A percentile compares a stretch with the other conserved stretches of the same genome.
Evolutionary conservation across 75 land plant genomes (phyloP).

Genomic region (Cryptomeria japonica): DNA sequence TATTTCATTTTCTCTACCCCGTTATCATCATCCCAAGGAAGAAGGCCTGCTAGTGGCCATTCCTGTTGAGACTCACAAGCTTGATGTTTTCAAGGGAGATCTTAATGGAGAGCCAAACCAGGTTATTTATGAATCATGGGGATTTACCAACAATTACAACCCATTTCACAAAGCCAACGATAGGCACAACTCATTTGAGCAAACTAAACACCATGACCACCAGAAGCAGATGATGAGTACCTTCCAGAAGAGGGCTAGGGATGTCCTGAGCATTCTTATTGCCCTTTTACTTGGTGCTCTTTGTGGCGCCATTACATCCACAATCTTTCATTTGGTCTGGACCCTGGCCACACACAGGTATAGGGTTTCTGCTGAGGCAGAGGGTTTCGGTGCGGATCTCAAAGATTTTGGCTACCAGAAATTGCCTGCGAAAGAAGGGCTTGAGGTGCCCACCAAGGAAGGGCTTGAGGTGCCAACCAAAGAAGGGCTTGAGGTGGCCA

Average conservation of each 20-base stretch:
- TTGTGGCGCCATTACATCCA: constrained; percentile 4
- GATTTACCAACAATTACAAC: background rate
- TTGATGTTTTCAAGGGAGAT: background rate
- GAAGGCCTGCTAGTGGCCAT: background rate
- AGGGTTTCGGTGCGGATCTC: background rate
- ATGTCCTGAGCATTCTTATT: constrained; percentile 6
- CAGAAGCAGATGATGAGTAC: background rate
- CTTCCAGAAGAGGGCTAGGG: constrained; percentile 6
- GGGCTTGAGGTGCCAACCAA: constrained; percentile 6
- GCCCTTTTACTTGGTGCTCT: constrained; percentile 12
- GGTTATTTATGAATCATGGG: background rate
- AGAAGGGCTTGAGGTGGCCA: constrained; percentile 1
- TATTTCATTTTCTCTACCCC: background rate
- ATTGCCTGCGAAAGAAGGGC: background rate
- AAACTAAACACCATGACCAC: background rate
- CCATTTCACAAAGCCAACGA: background rate
- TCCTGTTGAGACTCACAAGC: background rate
- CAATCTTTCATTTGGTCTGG: constrained; percentile 1
- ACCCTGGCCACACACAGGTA: constrained; percentile 8
- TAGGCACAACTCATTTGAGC: background rate
- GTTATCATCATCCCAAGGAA: background rate
- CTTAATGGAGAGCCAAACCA: background rate
- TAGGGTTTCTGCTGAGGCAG: background rate
- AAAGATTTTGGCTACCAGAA: background rate
- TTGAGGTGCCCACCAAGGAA: constrained; percentile 12